Evolutionary conservation across 2,329 filamentous ascomycete species (phyloP).

Genomic region (Nigrospora osmanthi): DNA sequence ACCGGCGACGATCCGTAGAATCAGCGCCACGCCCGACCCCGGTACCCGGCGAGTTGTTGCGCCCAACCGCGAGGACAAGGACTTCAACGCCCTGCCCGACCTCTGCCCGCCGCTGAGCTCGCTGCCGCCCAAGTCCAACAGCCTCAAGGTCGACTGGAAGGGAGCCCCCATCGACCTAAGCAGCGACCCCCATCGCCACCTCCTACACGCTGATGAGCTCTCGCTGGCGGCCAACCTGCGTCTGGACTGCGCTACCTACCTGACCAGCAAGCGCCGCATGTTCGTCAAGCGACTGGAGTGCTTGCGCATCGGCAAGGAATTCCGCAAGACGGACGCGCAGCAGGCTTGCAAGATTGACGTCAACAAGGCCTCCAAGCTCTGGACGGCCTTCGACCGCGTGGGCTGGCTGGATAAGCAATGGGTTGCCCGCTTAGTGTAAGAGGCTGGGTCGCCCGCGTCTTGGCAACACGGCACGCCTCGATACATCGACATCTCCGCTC

Average conservation of each 20-base stretch:
- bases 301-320: slow-evolving; percentile 66
- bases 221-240: slow-evolving; percentile 70
- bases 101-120: slow-evolving; percentile 63
- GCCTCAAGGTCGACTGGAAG: slow-evolving; percentile 82
- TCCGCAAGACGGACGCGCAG: slow-evolving; percentile 91
- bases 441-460: background rate
- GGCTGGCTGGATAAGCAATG: slow-evolving; percentile 64
- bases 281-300: slow-evolving; percentile 69
- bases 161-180: slow-evolving; percentile 69
- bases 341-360: slow-evolving; percentile 98
- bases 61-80: slow-evolving; percentile 72
- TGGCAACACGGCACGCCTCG: too few species aligned
- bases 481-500: too few species aligned
- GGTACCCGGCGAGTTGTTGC: slow-evolving; percentile 42
- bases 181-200: slow-evolving; percentile 58
- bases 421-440: slow-evolving; percentile 28
- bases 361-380: slow-evolving; percentile 92
- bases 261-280: slow-evolving; percentile 88
- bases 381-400: slow-evolving; percentile 80
- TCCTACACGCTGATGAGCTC: slow-evolving; percentile 74
- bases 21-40: slow-evolving; percentile 42
- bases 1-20: slow-evolving; percentile 17
- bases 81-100: slow-evolving; percentile 65
- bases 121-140: slow-evolving; percentile 58
- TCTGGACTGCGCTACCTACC: slow-evolving; percentile 79